Evolutionary conservation across 2,329 filamentous ascomycete genomes (phyloP).

Genomic region (Microsporum ferrugineum): DNA sequence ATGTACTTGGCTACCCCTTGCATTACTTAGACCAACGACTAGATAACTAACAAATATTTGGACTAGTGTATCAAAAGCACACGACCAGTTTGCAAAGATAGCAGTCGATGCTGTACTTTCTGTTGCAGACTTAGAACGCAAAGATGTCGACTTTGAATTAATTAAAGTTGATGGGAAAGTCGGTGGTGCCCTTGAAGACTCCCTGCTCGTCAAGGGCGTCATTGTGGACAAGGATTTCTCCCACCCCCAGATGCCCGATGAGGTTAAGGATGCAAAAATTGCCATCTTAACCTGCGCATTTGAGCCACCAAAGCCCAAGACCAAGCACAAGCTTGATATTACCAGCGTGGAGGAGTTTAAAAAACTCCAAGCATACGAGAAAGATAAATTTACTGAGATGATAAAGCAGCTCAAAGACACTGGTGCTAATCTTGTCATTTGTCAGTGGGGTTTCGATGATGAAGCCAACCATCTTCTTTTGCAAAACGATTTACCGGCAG

Average conservation of each 20-base stretch:
- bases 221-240: slow-evolving; percentile 99
- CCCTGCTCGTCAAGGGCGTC: slow-evolving; percentile 89
- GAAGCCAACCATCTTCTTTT: slow-evolving; percentile 95
- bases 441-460: slow-evolving; percentile 99
- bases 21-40: not conserved
- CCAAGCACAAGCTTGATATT: slow-evolving; percentile 98
- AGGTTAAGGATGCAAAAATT: slow-evolving; percentile 90
- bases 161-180: slow-evolving; percentile 99
- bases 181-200: slow-evolving; percentile 84
- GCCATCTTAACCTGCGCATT: slow-evolving; percentile 97
- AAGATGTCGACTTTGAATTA: slow-evolving; percentile 95
- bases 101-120: slow-evolving; percentile 94
- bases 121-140: slow-evolving; percentile 88
- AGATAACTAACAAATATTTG: not conserved
- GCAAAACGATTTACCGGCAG: slow-evolving; percentile 89
- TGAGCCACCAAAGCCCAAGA: slow-evolving; percentile 98
- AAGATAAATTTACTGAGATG: slow-evolving; percentile 96
- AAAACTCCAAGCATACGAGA: slow-evolving; percentile 91
- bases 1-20: slow-evolving; percentile 14
- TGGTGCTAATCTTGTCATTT: slow-evolving; percentile 93
- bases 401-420: slow-evolving; percentile 96
- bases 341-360: slow-evolving; percentile 96
- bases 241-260: slow-evolving; percentile 95
- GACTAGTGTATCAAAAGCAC: slow-evolving; percentile 73
- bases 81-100: slow-evolving; percentile 96